Evolutionary conservation across 805 yeast species (phyloP).

Genomic region (Naumovozyma baii): DNA sequence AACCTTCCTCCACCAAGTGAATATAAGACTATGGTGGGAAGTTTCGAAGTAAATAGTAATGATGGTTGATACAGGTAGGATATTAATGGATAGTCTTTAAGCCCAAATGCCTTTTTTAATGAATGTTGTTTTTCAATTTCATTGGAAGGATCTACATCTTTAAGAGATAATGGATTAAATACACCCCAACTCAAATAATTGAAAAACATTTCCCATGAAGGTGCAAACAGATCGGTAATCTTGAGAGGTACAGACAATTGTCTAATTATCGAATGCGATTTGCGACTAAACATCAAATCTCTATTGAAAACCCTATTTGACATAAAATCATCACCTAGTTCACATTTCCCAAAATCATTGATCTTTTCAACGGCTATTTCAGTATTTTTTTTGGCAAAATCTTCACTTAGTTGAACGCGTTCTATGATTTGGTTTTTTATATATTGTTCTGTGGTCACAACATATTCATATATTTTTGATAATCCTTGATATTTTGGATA

Average conservation of each 20-base stretch:
- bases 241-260: slow-evolving; percentile 52
- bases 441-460: slow-evolving; percentile 54
- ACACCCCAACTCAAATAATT: slow-evolving; percentile 26
- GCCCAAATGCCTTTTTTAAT: slow-evolving; percentile 9
- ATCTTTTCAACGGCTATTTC: slow-evolving; percentile 51
- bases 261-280: slow-evolving; percentile 51
- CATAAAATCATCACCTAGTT: slow-evolving; percentile 53
- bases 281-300: slow-evolving; percentile 74
- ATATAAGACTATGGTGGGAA: slow-evolving; percentile 29
- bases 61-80: slow-evolving; percentile 29
- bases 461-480: slow-evolving; percentile 57
- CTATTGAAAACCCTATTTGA: slow-evolving; percentile 55
- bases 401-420: slow-evolving; percentile 57
- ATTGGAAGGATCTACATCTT: background rate
- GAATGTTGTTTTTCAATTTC: background rate
- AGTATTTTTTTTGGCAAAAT: slow-evolving; percentile 55
- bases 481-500: slow-evolving; percentile 49
- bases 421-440: slow-evolving; percentile 58
- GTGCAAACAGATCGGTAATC: slow-evolving; percentile 69
- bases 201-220: slow-evolving; percentile 53
- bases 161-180: slow-evolving; percentile 20
- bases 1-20: slow-evolving; percentile 35
- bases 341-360: slow-evolving; percentile 48
- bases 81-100: slow-evolving; percentile 15
- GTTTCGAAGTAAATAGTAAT: slow-evolving; percentile 26